Percentiles rank a stretch among this genome's conserved stretches.
These are phyloP conservation scores for Apiotrichum veenhuisii DNA, from an alignment of 1,284 basidiomycete species.

Conservation along the genomic window DNA sequence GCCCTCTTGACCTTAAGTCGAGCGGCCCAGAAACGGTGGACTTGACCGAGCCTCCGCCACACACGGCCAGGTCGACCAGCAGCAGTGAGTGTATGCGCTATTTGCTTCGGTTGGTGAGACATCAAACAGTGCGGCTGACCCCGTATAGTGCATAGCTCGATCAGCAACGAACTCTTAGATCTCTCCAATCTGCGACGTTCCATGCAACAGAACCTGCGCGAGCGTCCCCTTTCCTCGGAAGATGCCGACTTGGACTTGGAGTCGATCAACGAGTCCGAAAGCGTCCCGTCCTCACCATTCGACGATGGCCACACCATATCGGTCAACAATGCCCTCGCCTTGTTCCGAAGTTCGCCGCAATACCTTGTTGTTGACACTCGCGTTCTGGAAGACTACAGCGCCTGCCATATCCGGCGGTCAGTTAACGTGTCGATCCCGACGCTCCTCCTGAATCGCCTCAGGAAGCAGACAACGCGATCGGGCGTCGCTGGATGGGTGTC, in stretches of 20 bases:
- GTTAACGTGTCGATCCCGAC: constrained; percentile 79
- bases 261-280: constrained; percentile 9
- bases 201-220: constrained; percentile 34
- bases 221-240: constrained; percentile 27
- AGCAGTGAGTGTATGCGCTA: constrained; percentile 4
- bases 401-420: constrained; percentile 62
- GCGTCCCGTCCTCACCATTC: background rate
- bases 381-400: constrained; percentile 61
- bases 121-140: constrained; percentile 3
- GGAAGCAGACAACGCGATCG: constrained; percentile 62
- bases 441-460: constrained; percentile 76
- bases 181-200: constrained; percentile 32
- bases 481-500: constrained; percentile 55
- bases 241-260: constrained; percentile 19
- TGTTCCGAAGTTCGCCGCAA: constrained; percentile 15
- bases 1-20: background rate
- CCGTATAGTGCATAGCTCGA: constrained; percentile 10
- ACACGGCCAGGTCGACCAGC: constrained; percentile 5
- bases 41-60: background rate
- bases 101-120: background rate
- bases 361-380: constrained; percentile 71
- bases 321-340: constrained; percentile 14
- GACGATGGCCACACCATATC: constrained; percentile 16
- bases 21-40: background rate
- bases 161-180: constrained; percentile 34